Evolutionary conservation across 108 stramenopile genomes (phyloP), one percentile per base, ranked within the genome.

Genomic region (Skeletonema menzelii): DNA sequence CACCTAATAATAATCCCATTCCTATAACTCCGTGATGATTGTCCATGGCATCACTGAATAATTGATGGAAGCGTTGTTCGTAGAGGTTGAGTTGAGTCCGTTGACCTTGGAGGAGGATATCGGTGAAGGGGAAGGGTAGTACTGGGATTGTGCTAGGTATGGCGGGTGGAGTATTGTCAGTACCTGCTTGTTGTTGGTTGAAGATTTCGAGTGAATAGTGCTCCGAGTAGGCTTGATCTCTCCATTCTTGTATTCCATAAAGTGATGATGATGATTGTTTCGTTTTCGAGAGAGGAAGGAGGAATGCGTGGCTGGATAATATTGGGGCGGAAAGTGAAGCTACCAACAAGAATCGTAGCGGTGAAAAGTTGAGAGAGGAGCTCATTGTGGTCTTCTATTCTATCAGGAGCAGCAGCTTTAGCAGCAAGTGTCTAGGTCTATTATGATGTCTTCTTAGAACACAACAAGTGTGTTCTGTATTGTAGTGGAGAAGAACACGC

Each of bases 21-120:
- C 84, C 93, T 2, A 94, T 85, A 24, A 94, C 82, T 1, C 88
- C 87, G 22, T 71, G 68, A 70, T 91, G 87, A 42, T 91, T 69
- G 1, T 80, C 69, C 78, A 88, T 86, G 59, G 69, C 74, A 20
- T 91, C 82, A 2, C 85, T 67, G 58, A 94, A 94, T 1, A 94
- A 63, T 17, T 86, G 34, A 55, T 88, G 81, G 65, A 94, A 94
- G 8, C 93, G 84, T 37, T 88, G 70, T 80, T 94, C 93, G 56
- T 94, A 94, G 30, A 94, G 77, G 32, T 90, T 69, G 35, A 91
- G 46, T 47, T 94, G 87, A 64, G 86, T 91, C 14, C 86, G 86
- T 65, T 94, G 80, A 5, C 93, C 93, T 63, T 84, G 87, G 8
- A 94, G 67, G 2, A 94, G 59, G 2, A 91, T 79, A 57, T 94